Percentiles rank a stretch among this genome's conserved stretches.
These are phyloP conservation scores for Porcisia hertigi DNA, from an alignment of 208 protist species.

Conservation along the genomic window DNA sequence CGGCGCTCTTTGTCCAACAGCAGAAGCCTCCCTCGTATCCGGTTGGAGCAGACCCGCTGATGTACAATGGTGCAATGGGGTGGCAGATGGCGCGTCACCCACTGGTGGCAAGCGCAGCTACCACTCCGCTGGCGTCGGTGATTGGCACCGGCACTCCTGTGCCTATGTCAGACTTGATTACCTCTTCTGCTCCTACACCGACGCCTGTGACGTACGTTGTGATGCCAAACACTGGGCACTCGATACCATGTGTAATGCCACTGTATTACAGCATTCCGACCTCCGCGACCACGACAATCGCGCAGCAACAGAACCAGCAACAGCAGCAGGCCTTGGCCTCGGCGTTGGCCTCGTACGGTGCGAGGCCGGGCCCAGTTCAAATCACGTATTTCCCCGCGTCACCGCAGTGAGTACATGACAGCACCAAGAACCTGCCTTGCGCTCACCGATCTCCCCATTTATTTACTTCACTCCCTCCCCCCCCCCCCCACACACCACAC, in stretches of 20 bases:
- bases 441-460: not conserved
- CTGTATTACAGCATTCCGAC: constrained; percentile 23
- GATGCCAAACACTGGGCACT: constrained; percentile 1
- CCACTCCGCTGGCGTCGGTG: constrained; percentile 1
- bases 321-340: constrained; percentile 7
- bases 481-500: not conserved
- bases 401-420: not conserved
- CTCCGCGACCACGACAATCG: not conserved
- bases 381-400: constrained; percentile 1
- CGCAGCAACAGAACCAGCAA: constrained; percentile 6
- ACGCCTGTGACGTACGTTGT: constrained; percentile 17
- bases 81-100: constrained; percentile 5
- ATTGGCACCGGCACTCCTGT: not conserved
- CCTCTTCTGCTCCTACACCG: not conserved
- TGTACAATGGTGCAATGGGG: constrained; percentile 8
- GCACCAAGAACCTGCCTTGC: not conserved
- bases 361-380: not conserved
- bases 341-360: constrained; percentile 4
- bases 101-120: not conserved
- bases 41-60: constrained; percentile 1
- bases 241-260: constrained; percentile 16
- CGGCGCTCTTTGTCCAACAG: constrained; percentile 8
- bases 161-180: constrained; percentile 6
- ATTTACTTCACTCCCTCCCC: not conserved
- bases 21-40: constrained; percentile 11